phyloP scores from a whole-genome alignment of 164 flowering plant genomes.

The Nymphaea colorata region DNA sequence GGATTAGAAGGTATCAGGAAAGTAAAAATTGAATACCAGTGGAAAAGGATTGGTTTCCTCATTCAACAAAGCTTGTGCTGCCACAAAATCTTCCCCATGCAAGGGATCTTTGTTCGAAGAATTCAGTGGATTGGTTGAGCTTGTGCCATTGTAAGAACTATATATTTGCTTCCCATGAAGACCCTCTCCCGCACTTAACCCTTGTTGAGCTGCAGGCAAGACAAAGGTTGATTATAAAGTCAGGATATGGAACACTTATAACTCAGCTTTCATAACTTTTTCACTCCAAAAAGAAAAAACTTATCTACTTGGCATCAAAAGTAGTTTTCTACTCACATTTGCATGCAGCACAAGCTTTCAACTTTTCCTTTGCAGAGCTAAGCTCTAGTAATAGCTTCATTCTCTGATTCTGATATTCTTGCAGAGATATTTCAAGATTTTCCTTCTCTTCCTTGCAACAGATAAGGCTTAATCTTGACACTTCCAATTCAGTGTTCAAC shows the following conservation, averaged over 20 bases:
- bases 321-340: neutral
- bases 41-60: neutral
- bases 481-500: conserved; percentile 80
- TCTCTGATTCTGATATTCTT: conserved; percentile 46
- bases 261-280: too few species aligned
- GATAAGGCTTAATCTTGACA: conserved; percentile 71
- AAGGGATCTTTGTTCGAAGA: neutral
- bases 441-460: conserved; percentile 91
- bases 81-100: neutral
- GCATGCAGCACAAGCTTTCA: neutral
- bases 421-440: conserved; percentile 55
- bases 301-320: too few species aligned
- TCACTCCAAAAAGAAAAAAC: too few species aligned
- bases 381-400: conserved; percentile 35
- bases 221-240: too few species aligned
- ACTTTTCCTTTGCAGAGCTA: conserved; percentile 20
- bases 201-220: neutral
- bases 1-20: neutral
- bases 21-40: neutral
- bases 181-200: neutral
- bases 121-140: neutral
- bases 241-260: too few species aligned
- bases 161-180: neutral
- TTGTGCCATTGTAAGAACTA: neutral
- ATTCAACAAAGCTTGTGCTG: neutral